A percentile compares a stretch with the other conserved stretches of the same genome.
These are phyloP conservation scores for Phyllosticta citriasiana DNA, from an alignment of 2,329 filamentous ascomycete species.

Conservation along the genomic window DNA sequence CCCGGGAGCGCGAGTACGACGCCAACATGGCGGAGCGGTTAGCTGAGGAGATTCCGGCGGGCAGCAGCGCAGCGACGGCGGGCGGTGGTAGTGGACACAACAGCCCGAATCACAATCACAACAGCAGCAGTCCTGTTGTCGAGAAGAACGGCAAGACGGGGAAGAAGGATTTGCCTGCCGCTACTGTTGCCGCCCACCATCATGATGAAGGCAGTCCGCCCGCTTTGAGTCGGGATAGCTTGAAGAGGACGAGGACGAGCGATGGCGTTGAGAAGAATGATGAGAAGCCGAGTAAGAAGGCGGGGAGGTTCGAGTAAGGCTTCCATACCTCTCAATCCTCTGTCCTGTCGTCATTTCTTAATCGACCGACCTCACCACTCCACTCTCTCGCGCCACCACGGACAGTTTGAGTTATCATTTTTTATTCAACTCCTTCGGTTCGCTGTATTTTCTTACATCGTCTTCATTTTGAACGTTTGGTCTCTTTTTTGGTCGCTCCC, in stretches of 20 bases:
- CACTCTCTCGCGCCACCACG: too few species aligned
- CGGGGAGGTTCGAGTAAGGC: neutral
- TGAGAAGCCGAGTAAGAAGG: constrained; percentile 1
- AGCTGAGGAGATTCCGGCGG: constrained; percentile 39
- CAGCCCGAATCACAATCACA: constrained; percentile 22
- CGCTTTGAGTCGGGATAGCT: neutral
- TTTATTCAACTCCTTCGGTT: too few species aligned
- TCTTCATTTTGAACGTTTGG: too few species aligned
- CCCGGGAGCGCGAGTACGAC: constrained; percentile 38
- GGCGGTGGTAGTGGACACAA: constrained; percentile 40
- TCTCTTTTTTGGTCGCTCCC: too few species aligned
- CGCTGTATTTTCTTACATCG: too few species aligned
- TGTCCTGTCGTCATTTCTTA: too few species aligned
- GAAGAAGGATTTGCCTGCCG: neutral
- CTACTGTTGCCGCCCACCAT: neutral
- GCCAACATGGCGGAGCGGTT: constrained; percentile 37
- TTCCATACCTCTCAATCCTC: neutral
- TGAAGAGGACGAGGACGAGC: constrained; percentile 13
- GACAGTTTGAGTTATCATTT: too few species aligned
- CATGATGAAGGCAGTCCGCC: neutral
- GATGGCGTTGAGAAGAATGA: constrained; percentile 12
- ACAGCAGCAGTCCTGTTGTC: neutral
- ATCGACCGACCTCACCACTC: too few species aligned
- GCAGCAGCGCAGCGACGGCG: constrained; percentile 38
- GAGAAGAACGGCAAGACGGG: constrained; percentile 14